Evolutionary conservation across 768 basidiomycete species (phyloP), one percentile per base, ranked within the genome.

Genomic region (Tulasnella sp.): DNA sequence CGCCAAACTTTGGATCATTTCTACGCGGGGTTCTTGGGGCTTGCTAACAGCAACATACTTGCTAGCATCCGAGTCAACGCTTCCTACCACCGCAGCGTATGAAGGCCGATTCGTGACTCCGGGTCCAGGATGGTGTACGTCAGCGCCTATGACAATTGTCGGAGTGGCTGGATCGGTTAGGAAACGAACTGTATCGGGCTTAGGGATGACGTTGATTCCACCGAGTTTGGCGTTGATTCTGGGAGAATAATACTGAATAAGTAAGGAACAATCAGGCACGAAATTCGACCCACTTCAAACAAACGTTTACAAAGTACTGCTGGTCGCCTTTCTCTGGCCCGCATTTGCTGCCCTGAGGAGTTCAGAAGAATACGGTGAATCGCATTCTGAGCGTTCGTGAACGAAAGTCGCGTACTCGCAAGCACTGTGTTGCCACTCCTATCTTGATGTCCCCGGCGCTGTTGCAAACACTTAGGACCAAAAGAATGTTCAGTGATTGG

Each of bases 1-100:
- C 57, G 88, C 84, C 32, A 95, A 81, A 57, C 92, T 91, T 29
- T 89, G 89, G 40, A 95, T 94, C 82, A 94, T 93, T 81, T 95
- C 94, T 80, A 88, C 88, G 0, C 91, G 86, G 18, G 91, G 90
- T 0, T 81, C 86, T 82, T 94, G 93, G 3, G 91, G 91, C 20
- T 88, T 87, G 71, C 87, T 90, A 46, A 87, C 90, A 51, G 86
- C 86, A 42, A 86, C 77, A 79, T 94, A 95, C 83, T 94, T 94
- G 4, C 92, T 91, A 0, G 44, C 44, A 44, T 44, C 44, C 16
- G 44, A 44, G 44, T 44, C 44, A 15, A 44, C 44, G 15, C 44
- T 44, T 4, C 44, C 44, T 3, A 44, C 44, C 3, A 44, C 44
- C 2, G 44, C 20, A 73, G 44, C 13, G 44, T 44, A 18, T 29